These are phyloP conservation scores for Boletus rubescentipes DNA, from an alignment of 768 basidiomycete species.

Conservation along the genomic window DNA sequence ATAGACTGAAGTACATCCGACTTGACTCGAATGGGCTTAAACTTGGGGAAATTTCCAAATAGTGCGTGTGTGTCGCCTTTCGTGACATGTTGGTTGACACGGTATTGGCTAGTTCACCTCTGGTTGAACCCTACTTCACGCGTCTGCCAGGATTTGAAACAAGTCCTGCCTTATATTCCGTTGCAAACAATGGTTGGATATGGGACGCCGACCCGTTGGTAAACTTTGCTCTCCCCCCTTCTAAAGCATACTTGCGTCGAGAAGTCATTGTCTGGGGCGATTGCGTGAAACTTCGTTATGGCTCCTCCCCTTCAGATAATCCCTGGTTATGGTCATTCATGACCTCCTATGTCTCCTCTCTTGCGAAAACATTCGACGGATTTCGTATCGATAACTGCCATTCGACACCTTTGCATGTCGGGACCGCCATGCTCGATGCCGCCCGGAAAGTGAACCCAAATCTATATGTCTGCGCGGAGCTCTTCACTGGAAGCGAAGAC, in stretches of 20 bases:
- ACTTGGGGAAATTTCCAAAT: constrained; percentile 71
- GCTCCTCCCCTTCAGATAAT: constrained; percentile 72
- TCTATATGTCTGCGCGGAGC: constrained; percentile 95
- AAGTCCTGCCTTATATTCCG: constrained; percentile 57
- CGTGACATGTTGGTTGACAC: constrained; percentile 9
- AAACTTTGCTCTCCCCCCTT: constrained; percentile 90
- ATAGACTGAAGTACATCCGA: constrained; percentile 76
- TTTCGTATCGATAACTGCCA: constrained; percentile 99
- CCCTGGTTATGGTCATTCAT: constrained; percentile 96
- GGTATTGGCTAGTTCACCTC: constrained; percentile 55
- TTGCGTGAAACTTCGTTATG: constrained; percentile 97
- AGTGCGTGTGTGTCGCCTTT: constrained; percentile 47
- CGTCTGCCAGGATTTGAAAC: constrained; percentile 63
- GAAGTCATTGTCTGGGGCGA: constrained; percentile 98
- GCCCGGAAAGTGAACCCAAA: constrained; percentile 87
- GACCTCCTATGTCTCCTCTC: constrained; percentile 73
- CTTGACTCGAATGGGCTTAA: constrained; percentile 83
- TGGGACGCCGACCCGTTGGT: constrained; percentile 93
- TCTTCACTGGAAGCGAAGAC: constrained; percentile 95
- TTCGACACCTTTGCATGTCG: constrained; percentile 95
- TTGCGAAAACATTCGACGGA: constrained; percentile 87
- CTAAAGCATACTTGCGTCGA: constrained; percentile 92
- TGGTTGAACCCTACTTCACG: constrained; percentile 93
- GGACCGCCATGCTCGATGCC: constrained; percentile 89
- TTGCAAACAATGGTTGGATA: constrained; percentile 99